Evolutionary conservation across 2,329 filamentous ascomycete species (phyloP), one percentile per base, ranked within the genome.

Genomic region (Verticillium albo-atrum): DNA sequence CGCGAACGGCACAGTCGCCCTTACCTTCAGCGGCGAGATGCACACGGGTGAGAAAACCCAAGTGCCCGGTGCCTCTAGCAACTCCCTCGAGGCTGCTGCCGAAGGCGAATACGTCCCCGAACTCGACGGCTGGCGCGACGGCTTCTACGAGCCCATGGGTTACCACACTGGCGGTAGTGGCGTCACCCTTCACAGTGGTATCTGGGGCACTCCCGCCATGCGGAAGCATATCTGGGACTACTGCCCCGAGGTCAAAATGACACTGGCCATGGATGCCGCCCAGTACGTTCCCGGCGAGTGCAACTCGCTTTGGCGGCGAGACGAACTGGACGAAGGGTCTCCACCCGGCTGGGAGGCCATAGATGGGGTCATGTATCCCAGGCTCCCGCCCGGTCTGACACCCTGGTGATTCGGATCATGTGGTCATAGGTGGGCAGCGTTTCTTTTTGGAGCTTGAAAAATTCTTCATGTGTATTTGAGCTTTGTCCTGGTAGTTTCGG

Each of bases 231-330:
- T 85, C 50, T 84, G 79, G 78, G 73, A 78, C 28, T 85, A 85
- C 68, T 85, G 82, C 61, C 83, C 83, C 1, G 83, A 86, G 67
- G 75, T 85, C 30, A 85, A 84, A 73, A 81, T 85, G 75, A 82
- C 77, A 53, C 68, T 85, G 28, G 71, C 72, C 55, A 85, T 85
- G 82, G 81, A 84, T 62, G 77, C 76, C 6, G 80, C 78, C 51
- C 72, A 76, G 61, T 82, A 75, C 61, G 76, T 84, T 5, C 80
- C 79, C 1, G 81, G 81, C 6, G 65, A 74, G 7, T 83, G 80
- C 62, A 69, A 75, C 35, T 65, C 69, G 4, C 69, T 70, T 37
- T 83, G 80, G 80, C 82, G 81, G 72, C 69, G 78, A 52, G 68
- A 71, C 57, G 62, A 64, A 54, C 62, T 63, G 51, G 68, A 72